A percentile compares a stretch with the other conserved stretches of the same genome.
Conservation (phyloP, 2,329 filamentous ascomycete genomes). For the Aureobasidium sp. region DNA sequence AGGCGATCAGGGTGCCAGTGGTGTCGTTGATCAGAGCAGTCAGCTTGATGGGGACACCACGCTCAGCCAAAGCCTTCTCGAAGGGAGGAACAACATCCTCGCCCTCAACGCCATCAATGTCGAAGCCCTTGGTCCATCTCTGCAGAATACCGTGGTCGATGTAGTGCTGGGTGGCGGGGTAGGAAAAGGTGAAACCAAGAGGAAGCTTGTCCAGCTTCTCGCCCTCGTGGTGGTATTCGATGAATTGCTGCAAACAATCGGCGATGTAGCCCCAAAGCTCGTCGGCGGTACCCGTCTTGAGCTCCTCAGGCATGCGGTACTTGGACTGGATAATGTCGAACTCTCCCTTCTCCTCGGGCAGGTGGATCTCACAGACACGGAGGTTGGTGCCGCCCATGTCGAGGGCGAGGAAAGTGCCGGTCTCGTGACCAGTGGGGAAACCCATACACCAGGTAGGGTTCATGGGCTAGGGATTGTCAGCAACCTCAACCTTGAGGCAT, state of each 20-base stretch:
- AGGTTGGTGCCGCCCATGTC: slow-evolving; percentile 97
- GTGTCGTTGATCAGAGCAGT: slow-evolving; percentile 96
- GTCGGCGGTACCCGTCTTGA: slow-evolving; percentile 75
- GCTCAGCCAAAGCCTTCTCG: slow-evolving; percentile 56
- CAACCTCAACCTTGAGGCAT: background rate
- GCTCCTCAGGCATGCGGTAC: slow-evolving; percentile 86
- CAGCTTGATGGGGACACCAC: slow-evolving; percentile 81
- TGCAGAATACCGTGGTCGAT: slow-evolving; percentile 89
- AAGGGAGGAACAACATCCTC: slow-evolving; percentile 84
- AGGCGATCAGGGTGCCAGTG: slow-evolving; percentile 92
- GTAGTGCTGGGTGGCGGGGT: slow-evolving; percentile 85
- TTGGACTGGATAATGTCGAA: slow-evolving; percentile 95
- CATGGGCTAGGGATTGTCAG: slow-evolving; percentile 59
- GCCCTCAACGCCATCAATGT: slow-evolving; percentile 85
- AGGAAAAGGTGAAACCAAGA: slow-evolving; percentile 92
- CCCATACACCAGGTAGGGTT: slow-evolving; percentile 95
- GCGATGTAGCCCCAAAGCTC: slow-evolving; percentile 94
- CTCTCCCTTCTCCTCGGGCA: slow-evolving; percentile 79
- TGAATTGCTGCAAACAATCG: slow-evolving; percentile 83
- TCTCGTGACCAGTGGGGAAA: slow-evolving; percentile 78
- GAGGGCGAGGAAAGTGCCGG: slow-evolving; percentile 77
- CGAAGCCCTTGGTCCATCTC: slow-evolving; percentile 96
- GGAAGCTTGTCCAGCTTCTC: slow-evolving; percentile 59
- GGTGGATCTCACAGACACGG: slow-evolving; percentile 83
- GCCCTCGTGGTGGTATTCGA: slow-evolving; percentile 70